phyloP scores from a whole-genome alignment of 805 yeast species.

The Candida nitratophila region DNA sequence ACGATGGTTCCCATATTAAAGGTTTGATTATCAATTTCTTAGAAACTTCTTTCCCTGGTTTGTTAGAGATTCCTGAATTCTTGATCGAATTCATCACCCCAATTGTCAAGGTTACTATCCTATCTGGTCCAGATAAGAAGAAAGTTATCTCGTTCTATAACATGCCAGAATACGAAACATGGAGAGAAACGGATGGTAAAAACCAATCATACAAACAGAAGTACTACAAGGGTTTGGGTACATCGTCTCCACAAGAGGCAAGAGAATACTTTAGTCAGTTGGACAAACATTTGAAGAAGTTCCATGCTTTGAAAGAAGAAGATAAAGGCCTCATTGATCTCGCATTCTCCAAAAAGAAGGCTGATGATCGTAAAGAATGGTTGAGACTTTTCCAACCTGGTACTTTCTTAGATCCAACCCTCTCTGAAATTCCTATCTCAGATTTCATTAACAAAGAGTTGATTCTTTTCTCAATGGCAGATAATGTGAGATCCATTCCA shows the following conservation, averaged over 20 bases:
- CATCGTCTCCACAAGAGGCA: conserved; percentile 77
- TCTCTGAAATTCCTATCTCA: conserved; percentile 75
- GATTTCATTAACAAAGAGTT: conserved; percentile 94
- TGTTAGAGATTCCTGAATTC: conserved; percentile 85
- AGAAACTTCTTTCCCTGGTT: conserved; percentile 91
- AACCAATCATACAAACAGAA: conserved; percentile 81
- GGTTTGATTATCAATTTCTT: conserved; percentile 90
- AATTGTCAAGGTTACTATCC: conserved; percentile 81
- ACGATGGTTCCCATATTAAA: conserved; percentile 96
- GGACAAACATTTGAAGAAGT: conserved; percentile 78
- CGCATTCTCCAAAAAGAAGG: conserved; percentile 91
- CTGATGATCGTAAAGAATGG: conserved; percentile 98
- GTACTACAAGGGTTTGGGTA: conserved; percentile 98
- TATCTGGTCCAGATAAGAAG: conserved; percentile 47
- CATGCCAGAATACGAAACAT: conserved; percentile 91
- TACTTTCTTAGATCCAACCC: conserved; percentile 76
- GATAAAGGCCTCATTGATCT: conserved; percentile 78
- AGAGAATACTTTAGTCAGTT: conserved; percentile 82
- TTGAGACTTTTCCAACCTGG: conserved; percentile 86
- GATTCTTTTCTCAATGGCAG: conserved; percentile 93
- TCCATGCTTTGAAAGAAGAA: conserved; percentile 71
- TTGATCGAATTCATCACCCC: conserved; percentile 94
- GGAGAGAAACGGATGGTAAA: conserved; percentile 83
- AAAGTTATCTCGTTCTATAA: conserved; percentile 71
- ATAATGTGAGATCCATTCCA: conserved; percentile 92